Percentiles rank a stretch among this genome's conserved stretches.
phyloP scores from a whole-genome alignment of 495 filamentous ascomycete species.

The Apodospora peruviana region DNA sequence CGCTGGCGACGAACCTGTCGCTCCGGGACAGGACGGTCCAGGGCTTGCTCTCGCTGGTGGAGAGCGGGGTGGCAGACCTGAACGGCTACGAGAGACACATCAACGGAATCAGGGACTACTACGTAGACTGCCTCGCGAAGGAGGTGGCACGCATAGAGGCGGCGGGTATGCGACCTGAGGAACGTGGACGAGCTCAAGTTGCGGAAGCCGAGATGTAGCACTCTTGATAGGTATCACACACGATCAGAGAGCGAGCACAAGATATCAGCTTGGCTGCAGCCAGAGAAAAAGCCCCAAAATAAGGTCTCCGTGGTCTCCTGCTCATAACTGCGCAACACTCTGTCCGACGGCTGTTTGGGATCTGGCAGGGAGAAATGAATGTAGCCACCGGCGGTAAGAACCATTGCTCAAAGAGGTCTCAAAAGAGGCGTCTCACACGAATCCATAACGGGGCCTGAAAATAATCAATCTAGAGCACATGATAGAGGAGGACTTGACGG shows the following conservation, averaged over 20 bases:
- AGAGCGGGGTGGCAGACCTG: constrained; percentile 14
- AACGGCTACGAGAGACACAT: constrained; percentile 14
- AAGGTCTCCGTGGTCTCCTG: neutral
- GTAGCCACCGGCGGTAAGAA: constrained; percentile 61
- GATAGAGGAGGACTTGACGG: constrained; percentile 56
- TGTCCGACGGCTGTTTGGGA: neutral
- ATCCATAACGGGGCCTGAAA: constrained; percentile 52
- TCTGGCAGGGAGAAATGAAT: constrained; percentile 18
- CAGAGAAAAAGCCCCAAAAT: no score
- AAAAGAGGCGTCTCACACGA: constrained; percentile 44
- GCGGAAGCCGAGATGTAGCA: constrained; percentile 4
- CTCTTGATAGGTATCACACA: no score
- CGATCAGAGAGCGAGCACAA: neutral
- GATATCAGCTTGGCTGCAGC: neutral
- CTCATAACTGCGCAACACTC: neutral
- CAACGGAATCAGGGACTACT: constrained; percentile 10
- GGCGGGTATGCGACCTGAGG: constrained; percentile 20
- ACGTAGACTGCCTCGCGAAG: constrained; percentile 15
- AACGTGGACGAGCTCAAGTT: constrained; percentile 3
- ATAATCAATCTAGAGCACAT: constrained; percentile 52
- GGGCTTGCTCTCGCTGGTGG: constrained; percentile 17
- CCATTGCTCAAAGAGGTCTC: constrained; percentile 43
- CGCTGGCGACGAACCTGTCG: constrained; percentile 3
- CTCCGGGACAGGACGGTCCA: constrained; percentile 16
- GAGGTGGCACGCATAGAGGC: constrained; percentile 16